These are phyloP conservation scores for Thelonectria blattea DNA, from an alignment of 2,329 filamentous ascomycete species.

Conservation along the genomic window DNA sequence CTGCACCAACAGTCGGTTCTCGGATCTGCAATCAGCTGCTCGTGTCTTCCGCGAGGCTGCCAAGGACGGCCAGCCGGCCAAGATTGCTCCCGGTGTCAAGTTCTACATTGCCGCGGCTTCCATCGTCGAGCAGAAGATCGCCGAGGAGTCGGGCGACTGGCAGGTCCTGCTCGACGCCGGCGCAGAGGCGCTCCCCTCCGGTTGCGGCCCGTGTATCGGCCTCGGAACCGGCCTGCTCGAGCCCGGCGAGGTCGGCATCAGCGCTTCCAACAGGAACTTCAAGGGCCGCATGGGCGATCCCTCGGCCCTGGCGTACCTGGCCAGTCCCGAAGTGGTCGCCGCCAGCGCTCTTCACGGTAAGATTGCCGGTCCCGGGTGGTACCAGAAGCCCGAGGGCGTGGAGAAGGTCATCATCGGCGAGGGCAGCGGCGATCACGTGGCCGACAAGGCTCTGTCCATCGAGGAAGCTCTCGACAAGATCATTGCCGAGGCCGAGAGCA, in stretches of 20 bases:
- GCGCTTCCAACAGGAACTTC: conserved; percentile 86
- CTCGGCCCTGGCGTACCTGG: conserved; percentile 79
- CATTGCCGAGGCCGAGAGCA: conserved; percentile 69
- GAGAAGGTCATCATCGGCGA: conserved; percentile 73
- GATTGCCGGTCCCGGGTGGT: conserved; percentile 80
- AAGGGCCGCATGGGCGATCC: conserved; percentile 84
- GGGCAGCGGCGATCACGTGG: conserved; percentile 69
- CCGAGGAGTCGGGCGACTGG: conserved; percentile 87
- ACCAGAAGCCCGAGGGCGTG: conserved; percentile 72
- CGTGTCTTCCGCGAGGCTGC: conserved; percentile 81
- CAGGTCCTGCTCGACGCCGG: conserved; percentile 81
- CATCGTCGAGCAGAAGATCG: conserved; percentile 72
- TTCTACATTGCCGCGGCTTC: conserved; percentile 94
- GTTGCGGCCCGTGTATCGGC: conserved; percentile 87
- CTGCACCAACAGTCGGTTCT: conserved; percentile 85
- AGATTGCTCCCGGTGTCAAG: conserved; percentile 76
- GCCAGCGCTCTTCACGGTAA: conserved; percentile 79
- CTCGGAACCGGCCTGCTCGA: conserved; percentile 71
- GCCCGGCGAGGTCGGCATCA: conserved; percentile 81
- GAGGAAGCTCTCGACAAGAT: conserved; percentile 76
- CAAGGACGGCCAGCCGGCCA: conserved; percentile 66
- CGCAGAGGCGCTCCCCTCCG: conserved; percentile 72
- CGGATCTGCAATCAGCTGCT: conserved; percentile 81
- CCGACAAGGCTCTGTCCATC: conserved; percentile 69
- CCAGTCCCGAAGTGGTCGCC: conserved; percentile 89